Evolutionary conservation across 202 grass and related monocot genomes (phyloP), one percentile per base, ranked within the genome.

Genomic region (Alloteropsis angusta): DNA sequence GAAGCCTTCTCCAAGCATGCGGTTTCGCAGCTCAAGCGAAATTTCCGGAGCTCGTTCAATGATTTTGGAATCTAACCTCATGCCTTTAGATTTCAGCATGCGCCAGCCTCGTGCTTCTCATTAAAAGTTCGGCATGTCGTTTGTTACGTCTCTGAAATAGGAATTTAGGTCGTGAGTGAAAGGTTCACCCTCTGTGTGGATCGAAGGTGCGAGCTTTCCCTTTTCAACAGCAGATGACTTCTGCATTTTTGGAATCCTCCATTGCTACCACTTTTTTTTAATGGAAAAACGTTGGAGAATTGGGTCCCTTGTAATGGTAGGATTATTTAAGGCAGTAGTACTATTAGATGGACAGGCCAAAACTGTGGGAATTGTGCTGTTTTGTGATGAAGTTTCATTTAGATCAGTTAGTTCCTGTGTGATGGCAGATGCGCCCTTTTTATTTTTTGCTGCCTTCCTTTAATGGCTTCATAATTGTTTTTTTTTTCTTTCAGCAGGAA

Each of bases 401-500:
- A 14, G 5, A 37, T 45, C 1, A 17, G 9, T 47, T 79, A 7
- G n/a, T n/a, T n/a, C 43, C 9, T 53, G 36, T 76, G 16, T 22
- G 53, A 21, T 47, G 26, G 6, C n/a, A 67, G 9, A 35, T 68
- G 57, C 17, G 10, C 9, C 3, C 23, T 18, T 75, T 54, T 50
- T 35, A 2, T 35, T 35, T 39, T 19, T 14, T 41, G 2, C 5
- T 41, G 57, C 48, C 17, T 67, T 60, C 15, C 30, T 80, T 68
- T 10, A 52, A 74, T 37, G 60, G 5, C 17, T 42, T 80, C n/a
- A 1, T 84, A 57, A 71, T 6, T 44, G 10, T 57, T 18, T 65
- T 30, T 0, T 4, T 56, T 23, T 85, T 26, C 15, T 26, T 72
- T 76, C 72, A 4, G 35, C 77, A 85, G 82, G 82, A 85, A 84